A percentile compares a stretch with the other conserved stretches of the same genome.
phyloP scores from a whole-genome alignment of 2,329 filamentous ascomycete species.

The Pseudogymnoascus sp. region DNA sequence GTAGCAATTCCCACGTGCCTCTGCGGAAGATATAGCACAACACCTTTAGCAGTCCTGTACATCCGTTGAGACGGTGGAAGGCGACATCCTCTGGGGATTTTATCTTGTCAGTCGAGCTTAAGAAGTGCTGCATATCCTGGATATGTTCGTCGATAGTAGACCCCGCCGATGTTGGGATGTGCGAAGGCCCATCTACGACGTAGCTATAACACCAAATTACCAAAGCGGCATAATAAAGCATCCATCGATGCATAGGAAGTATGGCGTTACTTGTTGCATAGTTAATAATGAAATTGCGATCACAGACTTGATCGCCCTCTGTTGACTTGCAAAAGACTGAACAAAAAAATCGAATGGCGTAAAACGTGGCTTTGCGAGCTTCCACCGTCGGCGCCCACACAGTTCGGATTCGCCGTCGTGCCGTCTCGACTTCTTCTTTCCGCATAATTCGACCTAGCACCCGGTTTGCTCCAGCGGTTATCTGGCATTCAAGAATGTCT shows the following conservation, averaged over 20 bases:
- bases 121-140: slow-evolving; percentile 71
- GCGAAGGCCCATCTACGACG: slow-evolving; percentile 73
- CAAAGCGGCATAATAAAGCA: slow-evolving; percentile 84
- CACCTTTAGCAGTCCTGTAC: slow-evolving; percentile 72
- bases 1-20: slow-evolving; percentile 84
- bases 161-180: slow-evolving; percentile 29
- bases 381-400: slow-evolving; percentile 83
- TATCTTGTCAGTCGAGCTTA: slow-evolving; percentile 65
- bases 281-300: slow-evolving; percentile 34
- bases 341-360: slow-evolving; percentile 80
- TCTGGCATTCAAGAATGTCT: slow-evolving; percentile 91
- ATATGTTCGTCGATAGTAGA: slow-evolving; percentile 59
- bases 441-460: slow-evolving; percentile 82
- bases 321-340: slow-evolving; percentile 58
- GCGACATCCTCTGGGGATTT: slow-evolving; percentile 69
- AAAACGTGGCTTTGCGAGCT: slow-evolving; percentile 85
- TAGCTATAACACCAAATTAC: slow-evolving; percentile 95
- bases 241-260: slow-evolving; percentile 86
- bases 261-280: slow-evolving; percentile 86
- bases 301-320: neutral
- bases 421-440: slow-evolving; percentile 69
- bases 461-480: slow-evolving; percentile 81
- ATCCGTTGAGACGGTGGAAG: slow-evolving; percentile 72
- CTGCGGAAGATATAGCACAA: slow-evolving; percentile 74
- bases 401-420: slow-evolving; percentile 77